Evolutionary conservation across 139 green algal genomes (phyloP).

Genomic region (Picochlorum sp.): DNA sequence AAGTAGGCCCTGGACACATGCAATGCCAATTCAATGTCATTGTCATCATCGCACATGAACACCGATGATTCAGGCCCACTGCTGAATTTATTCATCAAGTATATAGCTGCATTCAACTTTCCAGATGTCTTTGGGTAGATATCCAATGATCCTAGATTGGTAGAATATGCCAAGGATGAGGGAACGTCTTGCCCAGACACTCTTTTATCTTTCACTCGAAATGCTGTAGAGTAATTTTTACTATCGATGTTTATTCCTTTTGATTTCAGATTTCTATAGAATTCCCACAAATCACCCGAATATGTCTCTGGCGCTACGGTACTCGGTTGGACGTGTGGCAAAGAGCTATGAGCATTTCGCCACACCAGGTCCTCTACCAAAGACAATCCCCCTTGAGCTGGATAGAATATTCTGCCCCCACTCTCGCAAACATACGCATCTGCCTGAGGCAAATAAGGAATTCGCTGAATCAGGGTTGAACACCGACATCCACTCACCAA

Average conservation of each 20-base stretch:
- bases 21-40: conserved; percentile 13
- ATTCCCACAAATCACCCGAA: not conserved
- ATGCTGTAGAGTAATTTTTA: conserved; percentile 8
- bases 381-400: not conserved
- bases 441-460: conserved; percentile 8
- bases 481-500: conserved; percentile 7
- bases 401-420: conserved; percentile 13
- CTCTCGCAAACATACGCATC: conserved; percentile 13
- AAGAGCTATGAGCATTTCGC: not conserved
- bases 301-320: no score
- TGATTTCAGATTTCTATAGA: not conserved
- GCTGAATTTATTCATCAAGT: conserved; percentile 4
- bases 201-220: not conserved
- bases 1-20: conserved; percentile 7
- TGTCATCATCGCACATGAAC: conserved; percentile 16
- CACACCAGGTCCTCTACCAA: conserved; percentile 10
- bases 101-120: conserved; percentile 12
- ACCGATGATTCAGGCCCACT: not conserved
- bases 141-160: conserved; percentile 6
- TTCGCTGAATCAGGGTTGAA: conserved; percentile 5
- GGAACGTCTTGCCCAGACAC: not conserved
- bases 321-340: not conserved
- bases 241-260: conserved; percentile 2
- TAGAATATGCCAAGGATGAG: not conserved
- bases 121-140: conserved; percentile 14